phyloP scores from a whole-genome alignment of 2,329 filamentous ascomycete species.

The Colletotrichum cuscutae region DNA sequence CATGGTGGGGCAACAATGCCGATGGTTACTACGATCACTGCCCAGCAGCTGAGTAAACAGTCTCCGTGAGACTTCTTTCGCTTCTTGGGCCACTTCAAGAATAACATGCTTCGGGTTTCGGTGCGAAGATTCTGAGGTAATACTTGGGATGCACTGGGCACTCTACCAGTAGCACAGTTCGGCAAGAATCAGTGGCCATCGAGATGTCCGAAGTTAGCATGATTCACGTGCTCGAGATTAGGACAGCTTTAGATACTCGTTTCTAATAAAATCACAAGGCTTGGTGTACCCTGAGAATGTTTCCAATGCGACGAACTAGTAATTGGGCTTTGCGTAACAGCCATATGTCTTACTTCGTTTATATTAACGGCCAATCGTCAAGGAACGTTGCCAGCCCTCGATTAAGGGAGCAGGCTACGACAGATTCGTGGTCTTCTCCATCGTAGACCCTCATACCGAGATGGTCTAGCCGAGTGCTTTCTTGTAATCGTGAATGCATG shows the following conservation, averaged over 20 bases:
- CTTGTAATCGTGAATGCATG: slow-evolving; percentile 36
- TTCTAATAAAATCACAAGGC: too few species aligned
- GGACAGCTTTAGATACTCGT: too few species aligned
- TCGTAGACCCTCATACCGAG: slow-evolving; percentile 39
- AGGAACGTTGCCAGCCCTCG: slow-evolving; percentile 36
- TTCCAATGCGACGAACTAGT: too few species aligned
- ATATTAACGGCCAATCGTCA: slow-evolving; percentile 31
- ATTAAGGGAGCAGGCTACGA: slow-evolving; percentile 42
- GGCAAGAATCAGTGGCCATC: too few species aligned
- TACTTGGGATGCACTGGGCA: too few species aligned
- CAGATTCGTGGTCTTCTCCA: slow-evolving; percentile 45
- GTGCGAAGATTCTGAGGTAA: neutral
- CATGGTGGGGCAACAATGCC: slow-evolving; percentile 65
- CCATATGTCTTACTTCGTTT: neutral
- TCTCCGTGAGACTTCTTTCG: too few species aligned
- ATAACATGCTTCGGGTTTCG: neutral
- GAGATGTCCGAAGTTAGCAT: too few species aligned
- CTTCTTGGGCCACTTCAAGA: too few species aligned
- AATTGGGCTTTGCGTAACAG: neutral
- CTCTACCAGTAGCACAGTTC: too few species aligned
- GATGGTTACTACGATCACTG: slow-evolving; percentile 61
- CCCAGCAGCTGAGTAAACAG: slow-evolving; percentile 40
- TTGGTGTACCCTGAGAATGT: too few species aligned
- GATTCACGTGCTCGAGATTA: too few species aligned
- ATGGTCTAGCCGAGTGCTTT: slow-evolving; percentile 27